Conservation (phyloP, 2,329 filamentous ascomycete species). For the Pochonia chlamydosporia region DNA sequence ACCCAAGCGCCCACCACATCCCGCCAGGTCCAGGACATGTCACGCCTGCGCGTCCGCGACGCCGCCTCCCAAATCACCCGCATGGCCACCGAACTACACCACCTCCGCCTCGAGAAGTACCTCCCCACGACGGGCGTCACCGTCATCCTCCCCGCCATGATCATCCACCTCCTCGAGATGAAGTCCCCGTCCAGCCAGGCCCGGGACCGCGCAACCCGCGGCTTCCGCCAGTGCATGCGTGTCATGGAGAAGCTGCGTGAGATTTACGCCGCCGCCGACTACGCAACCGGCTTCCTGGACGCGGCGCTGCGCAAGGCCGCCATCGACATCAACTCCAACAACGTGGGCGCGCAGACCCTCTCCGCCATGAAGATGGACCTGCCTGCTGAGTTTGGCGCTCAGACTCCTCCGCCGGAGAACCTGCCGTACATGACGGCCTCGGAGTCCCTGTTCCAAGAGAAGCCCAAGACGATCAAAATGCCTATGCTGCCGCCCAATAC, state of each 20-base stretch:
- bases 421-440: slow-evolving; percentile 36
- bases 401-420: slow-evolving; percentile 51
- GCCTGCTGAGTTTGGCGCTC: slow-evolving; percentile 31
- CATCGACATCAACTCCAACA: slow-evolving; percentile 59
- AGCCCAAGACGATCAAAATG: slow-evolving; percentile 22
- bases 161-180: slow-evolving; percentile 89
- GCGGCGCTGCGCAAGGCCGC: slow-evolving; percentile 83
- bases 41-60: slow-evolving; percentile 74
- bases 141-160: slow-evolving; percentile 84
- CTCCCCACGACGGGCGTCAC: slow-evolving; percentile 88
- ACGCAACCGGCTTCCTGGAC: slow-evolving; percentile 91
- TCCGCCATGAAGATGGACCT: slow-evolving; percentile 28
- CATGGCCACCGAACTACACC: slow-evolving; percentile 72
- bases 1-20: slow-evolving; percentile 45
- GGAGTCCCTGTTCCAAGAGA: slow-evolving; percentile 32
- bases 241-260: slow-evolving; percentile 84
- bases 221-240: slow-evolving; percentile 88
- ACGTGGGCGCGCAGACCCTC: slow-evolving; percentile 24
- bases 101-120: slow-evolving; percentile 66
- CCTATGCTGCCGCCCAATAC: slow-evolving; percentile 32
- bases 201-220: slow-evolving; percentile 66
- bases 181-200: slow-evolving; percentile 71
- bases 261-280: slow-evolving; percentile 90
- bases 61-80: slow-evolving; percentile 81
- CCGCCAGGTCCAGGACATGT: slow-evolving; percentile 73